Evolutionary conservation across 345 rosid genomes (phyloP).

Genomic region (Bretschneidera sinensis): DNA sequence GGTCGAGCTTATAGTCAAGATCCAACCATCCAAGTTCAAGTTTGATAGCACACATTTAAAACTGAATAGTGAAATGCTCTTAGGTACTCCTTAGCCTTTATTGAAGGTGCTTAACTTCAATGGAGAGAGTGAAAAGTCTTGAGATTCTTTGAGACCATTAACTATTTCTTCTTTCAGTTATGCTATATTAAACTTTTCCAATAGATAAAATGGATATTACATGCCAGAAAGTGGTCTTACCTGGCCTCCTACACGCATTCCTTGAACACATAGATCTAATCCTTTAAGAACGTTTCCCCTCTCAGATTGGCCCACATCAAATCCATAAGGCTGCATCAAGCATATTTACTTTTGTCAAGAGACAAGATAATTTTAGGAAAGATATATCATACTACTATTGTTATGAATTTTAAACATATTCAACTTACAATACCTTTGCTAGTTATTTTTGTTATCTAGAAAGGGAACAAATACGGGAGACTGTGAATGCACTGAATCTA

Average conservation of each 20-base stretch:
- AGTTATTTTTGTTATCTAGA: too few relatives aligned
- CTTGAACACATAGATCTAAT: constrained; percentile 87
- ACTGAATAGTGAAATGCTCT: background rate
- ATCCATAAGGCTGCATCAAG: constrained; percentile 82
- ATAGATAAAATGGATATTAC: background rate
- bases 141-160: background rate
- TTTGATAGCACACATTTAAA: background rate
- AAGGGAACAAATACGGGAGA: too few relatives aligned
- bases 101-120: background rate
- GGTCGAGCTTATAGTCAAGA: background rate
- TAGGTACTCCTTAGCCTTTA: background rate
- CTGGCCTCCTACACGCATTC: constrained; percentile 97
- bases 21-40: background rate
- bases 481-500: too few relatives aligned
- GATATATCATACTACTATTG: too few relatives aligned
- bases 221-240: constrained; percentile 29
- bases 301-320: constrained; percentile 93
- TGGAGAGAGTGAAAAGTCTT: background rate
- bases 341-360: background rate
- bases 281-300: constrained; percentile 87
- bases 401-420: too few relatives aligned
- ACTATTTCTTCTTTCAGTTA: background rate
- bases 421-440: too few relatives aligned
- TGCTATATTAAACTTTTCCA: background rate
- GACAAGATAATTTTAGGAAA: background rate